A percentile compares a stretch with the other conserved stretches of the same genome.
phyloP scores from a whole-genome alignment of 2,329 filamentous ascomycete species.

The Eutypella sp. region DNA sequence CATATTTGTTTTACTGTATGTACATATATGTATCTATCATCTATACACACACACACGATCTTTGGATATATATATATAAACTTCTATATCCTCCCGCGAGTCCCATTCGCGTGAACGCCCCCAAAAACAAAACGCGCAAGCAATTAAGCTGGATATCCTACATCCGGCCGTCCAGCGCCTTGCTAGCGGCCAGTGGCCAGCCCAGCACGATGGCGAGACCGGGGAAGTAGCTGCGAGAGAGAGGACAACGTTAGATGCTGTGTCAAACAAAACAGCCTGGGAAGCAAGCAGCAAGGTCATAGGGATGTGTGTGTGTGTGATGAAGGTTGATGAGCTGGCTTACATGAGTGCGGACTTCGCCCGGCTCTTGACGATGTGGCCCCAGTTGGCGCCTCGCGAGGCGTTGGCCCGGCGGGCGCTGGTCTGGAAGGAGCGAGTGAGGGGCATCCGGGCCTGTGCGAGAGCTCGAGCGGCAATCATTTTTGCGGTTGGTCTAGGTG shows the following conservation, averaged over 20 bases:
- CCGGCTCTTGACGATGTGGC: slow-evolving; percentile 28
- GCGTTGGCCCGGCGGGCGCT: slow-evolving; percentile 16
- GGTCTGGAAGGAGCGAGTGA: slow-evolving; percentile 32
- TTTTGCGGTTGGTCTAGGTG: not conserved
- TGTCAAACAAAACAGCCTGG: too few species aligned
- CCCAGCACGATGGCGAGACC: slow-evolving; percentile 28
- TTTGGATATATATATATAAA: too few species aligned
- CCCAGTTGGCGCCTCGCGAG: slow-evolving; percentile 27
- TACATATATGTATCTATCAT: too few species aligned
- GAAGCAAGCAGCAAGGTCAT: slow-evolving; percentile 6
- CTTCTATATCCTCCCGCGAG: too few species aligned
- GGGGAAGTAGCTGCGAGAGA: slow-evolving; percentile 30
- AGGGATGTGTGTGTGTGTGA: slow-evolving; percentile 11
- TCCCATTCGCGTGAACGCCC: too few species aligned
- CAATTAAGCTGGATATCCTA: too few species aligned
- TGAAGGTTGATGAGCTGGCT: slow-evolving; percentile 10
- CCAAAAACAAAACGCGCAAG: too few species aligned
- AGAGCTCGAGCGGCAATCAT: not conserved
- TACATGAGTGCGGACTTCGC: slow-evolving; percentile 30
- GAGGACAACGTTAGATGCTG: slow-evolving; percentile 1
- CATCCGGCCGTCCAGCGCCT: slow-evolving; percentile 23
- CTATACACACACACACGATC: too few species aligned
- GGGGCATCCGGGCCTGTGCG: slow-evolving; percentile 4
- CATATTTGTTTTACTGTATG: too few species aligned
- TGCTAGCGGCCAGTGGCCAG: slow-evolving; percentile 29